These are phyloP conservation scores for Ophiostoma himal-ulmi DNA, from an alignment of 2,329 filamentous ascomycete species.

Conservation along the genomic window DNA sequence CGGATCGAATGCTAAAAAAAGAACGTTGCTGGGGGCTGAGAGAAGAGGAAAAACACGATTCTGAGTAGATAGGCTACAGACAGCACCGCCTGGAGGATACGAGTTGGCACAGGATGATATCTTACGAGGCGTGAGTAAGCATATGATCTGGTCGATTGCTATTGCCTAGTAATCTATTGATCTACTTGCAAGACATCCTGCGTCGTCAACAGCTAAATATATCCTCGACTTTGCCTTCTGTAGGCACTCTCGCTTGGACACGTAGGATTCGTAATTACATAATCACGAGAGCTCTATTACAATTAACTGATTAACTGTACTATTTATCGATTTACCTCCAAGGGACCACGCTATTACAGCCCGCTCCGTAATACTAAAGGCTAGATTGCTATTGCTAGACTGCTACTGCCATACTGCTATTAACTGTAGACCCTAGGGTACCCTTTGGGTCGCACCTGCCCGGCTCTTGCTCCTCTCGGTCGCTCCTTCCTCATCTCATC, in stretches of 20 bases:
- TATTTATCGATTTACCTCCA: background rate
- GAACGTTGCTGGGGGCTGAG: constrained; percentile 6
- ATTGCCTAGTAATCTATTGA: background rate
- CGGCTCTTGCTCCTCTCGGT: constrained; percentile 15
- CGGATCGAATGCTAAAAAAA: constrained; percentile 5
- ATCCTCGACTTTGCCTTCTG: background rate
- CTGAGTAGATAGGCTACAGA: background rate
- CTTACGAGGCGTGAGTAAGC: background rate
- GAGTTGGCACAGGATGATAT: background rate
- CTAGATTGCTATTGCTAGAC: background rate
- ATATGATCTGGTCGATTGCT: too few relatives aligned
- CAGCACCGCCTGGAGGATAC: constrained; percentile 2
- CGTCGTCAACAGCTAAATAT: constrained; percentile 9
- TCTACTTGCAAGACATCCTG: background rate
- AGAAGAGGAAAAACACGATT: constrained; percentile 1
- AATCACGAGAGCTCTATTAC: background rate
- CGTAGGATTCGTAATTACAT: background rate
- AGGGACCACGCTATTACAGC: background rate
- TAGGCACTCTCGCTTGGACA: background rate
- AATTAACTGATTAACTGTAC: background rate
- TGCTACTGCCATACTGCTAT: background rate
- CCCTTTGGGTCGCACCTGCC: constrained; percentile 9
- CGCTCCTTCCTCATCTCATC: constrained; percentile 24
- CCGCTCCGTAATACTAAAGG: constrained; percentile 4
- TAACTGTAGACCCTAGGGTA: background rate